Conservation (phyloP, 805 yeast species). For the Lipomyces oligophaga region DNA sequence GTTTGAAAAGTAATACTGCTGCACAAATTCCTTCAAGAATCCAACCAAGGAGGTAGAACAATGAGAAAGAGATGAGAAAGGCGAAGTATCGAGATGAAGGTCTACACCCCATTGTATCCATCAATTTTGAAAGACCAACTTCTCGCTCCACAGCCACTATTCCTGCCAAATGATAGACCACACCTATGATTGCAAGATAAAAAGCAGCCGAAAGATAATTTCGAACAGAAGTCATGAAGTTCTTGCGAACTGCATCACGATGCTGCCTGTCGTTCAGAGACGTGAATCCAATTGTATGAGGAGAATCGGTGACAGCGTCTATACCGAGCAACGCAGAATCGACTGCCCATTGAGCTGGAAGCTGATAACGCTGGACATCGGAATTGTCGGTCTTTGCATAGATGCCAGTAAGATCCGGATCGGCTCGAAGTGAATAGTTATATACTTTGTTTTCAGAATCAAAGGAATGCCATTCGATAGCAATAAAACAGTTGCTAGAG, state of each 20-base stretch:
- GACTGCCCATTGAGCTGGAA: conserved; percentile 39
- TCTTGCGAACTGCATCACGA: conserved; percentile 28
- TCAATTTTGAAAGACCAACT: conserved; percentile 33
- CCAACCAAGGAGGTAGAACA: conserved; percentile 37
- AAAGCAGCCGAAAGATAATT: conserved; percentile 37
- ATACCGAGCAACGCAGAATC: conserved; percentile 28
- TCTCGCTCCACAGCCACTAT: conserved; percentile 37
- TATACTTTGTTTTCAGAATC: conserved; percentile 31
- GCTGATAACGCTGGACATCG: conserved; percentile 32
- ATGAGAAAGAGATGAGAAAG: conserved; percentile 32
- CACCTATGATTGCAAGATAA: conserved; percentile 38
- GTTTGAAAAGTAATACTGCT: conserved; percentile 27
- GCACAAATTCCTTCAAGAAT: conserved; percentile 32
- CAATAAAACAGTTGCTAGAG: conserved; percentile 36
- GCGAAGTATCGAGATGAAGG: conserved; percentile 32
- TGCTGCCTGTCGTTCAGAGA: conserved; percentile 28
- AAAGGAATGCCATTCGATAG: conserved; percentile 36
- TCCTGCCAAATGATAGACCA: conserved; percentile 38
- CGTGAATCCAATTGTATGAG: conserved; percentile 32
- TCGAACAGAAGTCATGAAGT: conserved; percentile 32
- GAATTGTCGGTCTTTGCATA: conserved; percentile 31
- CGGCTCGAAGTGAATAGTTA: conserved; percentile 38
- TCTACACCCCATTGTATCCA: conserved; percentile 37
- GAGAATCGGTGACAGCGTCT: conserved; percentile 11
- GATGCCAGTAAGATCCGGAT: conserved; percentile 33